Evolutionary conservation across 768 basidiomycete genomes (phyloP).

Genomic region (Xerocomellus chrysenteron): DNA sequence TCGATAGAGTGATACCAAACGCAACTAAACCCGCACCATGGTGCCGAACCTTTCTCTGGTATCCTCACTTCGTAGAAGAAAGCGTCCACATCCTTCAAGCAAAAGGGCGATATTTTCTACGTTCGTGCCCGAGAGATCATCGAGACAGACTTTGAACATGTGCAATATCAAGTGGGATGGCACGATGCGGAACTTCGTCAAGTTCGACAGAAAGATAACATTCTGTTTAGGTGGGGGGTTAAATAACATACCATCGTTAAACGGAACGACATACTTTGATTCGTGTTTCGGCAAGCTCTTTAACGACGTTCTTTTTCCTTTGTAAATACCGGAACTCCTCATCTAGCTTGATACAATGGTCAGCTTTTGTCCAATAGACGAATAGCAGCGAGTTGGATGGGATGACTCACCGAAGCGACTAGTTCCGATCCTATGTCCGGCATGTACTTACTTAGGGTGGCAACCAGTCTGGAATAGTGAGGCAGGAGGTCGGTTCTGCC

Average conservation of each 20-base stretch:
- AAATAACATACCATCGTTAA: not conserved
- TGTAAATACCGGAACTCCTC: constrained; percentile 97
- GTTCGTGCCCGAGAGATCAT: constrained; percentile 91
- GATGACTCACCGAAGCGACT: constrained; percentile 65
- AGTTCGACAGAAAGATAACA: constrained; percentile 78
- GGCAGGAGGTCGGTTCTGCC: constrained; percentile 88
- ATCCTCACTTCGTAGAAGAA: constrained; percentile 82
- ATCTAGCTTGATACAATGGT: constrained; percentile 62
- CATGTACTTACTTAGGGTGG: constrained; percentile 89
- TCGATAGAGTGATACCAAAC: not conserved
- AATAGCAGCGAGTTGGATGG: not conserved
- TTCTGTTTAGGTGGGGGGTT: constrained; percentile 54
- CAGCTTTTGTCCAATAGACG: not conserved
- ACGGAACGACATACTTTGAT: constrained; percentile 58
- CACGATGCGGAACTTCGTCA: constrained; percentile 95
- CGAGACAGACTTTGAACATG: constrained; percentile 95
- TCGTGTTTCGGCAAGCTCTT: constrained; percentile 83
- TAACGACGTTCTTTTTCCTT: constrained; percentile 88
- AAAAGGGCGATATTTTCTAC: constrained; percentile 91
- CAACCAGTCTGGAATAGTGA: constrained; percentile 88
- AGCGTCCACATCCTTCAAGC: constrained; percentile 92
- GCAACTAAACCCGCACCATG: constrained; percentile 57
- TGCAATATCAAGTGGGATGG: constrained; percentile 91
- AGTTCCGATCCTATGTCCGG: constrained; percentile 87
- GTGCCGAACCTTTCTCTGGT: constrained; percentile 83